A percentile compares a stretch with the other conserved stretches of the same genome.
These are phyloP conservation scores for Peziza echinospora DNA, from an alignment of 495 filamentous ascomycete genomes.

Conservation along the genomic window DNA sequence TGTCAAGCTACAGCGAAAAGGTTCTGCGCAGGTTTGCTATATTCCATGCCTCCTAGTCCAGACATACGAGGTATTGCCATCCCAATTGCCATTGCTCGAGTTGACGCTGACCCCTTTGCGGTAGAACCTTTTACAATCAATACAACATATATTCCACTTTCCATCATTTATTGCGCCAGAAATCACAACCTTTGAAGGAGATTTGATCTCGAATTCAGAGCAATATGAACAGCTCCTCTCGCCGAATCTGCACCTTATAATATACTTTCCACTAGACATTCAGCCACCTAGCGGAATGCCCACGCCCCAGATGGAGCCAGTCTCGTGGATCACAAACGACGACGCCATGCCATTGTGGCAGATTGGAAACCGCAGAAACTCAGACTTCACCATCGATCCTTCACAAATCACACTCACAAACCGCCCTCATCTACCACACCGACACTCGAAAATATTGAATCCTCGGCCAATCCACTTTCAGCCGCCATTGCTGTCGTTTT, in stretches of 20 bases:
- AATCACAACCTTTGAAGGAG: not conserved
- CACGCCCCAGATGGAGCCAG: not conserved
- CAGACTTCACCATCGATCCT: not conserved
- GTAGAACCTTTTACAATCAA: not conserved
- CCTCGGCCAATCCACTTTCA: not conserved
- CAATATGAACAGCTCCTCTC: not conserved
- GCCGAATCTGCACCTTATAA: conserved; percentile 8
- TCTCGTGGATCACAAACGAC: not conserved
- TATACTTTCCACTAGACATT: conserved; percentile 8
- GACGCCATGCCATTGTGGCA: too few species aligned
- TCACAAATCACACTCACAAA: not conserved
- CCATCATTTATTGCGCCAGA: not conserved
- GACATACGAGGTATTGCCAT: not conserved
- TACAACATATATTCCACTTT: not conserved
- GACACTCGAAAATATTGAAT: not conserved
- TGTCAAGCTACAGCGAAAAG: not conserved
- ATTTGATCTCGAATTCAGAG: not conserved
- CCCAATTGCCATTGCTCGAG: not conserved
- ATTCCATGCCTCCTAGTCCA: not conserved
- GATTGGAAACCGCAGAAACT: not conserved
- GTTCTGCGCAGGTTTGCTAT: not conserved
- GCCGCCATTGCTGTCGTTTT: not conserved
- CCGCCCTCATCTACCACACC: not conserved
- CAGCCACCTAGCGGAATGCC: not conserved
- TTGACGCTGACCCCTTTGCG: not conserved